phyloP scores from a whole-genome alignment of 2,329 filamentous ascomycete genomes.

The Aspergillus sp. region DNA sequence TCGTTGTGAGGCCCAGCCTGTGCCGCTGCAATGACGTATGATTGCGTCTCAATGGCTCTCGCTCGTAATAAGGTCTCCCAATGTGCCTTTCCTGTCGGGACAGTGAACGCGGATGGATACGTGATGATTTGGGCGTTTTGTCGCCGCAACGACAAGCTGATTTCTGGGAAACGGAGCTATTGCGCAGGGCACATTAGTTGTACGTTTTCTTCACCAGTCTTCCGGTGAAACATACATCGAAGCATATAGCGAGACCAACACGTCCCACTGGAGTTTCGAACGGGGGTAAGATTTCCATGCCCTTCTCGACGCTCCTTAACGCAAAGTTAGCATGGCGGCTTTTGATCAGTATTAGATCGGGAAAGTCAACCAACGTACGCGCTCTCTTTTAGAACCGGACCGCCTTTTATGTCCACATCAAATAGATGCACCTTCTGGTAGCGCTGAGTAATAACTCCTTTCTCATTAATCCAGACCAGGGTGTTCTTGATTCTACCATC shows the following conservation, averaged over 20 bases:
- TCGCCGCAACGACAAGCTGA: conserved; percentile 64
- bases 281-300: conserved; percentile 62
- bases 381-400: conserved; percentile 62
- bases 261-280: conserved; percentile 72
- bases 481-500: conserved; percentile 60
- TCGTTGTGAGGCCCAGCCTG: conserved; percentile 75
- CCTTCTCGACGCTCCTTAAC: conserved; percentile 63
- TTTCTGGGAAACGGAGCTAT: conserved; percentile 74
- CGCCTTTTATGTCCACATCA: conserved; percentile 63
- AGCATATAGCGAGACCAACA: conserved; percentile 81
- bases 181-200: background rate
- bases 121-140: conserved; percentile 73
- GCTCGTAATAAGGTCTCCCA: conserved; percentile 79
- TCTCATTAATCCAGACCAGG: conserved; percentile 64
- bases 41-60: conserved; percentile 84
- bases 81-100: conserved; percentile 79
- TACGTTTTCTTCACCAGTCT: background rate
- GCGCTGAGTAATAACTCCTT: conserved; percentile 57
- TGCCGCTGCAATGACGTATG: conserved; percentile 82
- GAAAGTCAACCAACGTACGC: conserved; percentile 32
- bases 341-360: background rate
- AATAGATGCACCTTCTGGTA: conserved; percentile 95
- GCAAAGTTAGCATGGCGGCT: background rate
- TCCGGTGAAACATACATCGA: conserved; percentile 58
- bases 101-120: conserved; percentile 88